A percentile compares a stretch with the other conserved stretches of the same genome.
These are phyloP conservation scores for Emydomyces testavorans DNA, from an alignment of 2,329 filamentous ascomycete species.

Conservation along the genomic window DNA sequence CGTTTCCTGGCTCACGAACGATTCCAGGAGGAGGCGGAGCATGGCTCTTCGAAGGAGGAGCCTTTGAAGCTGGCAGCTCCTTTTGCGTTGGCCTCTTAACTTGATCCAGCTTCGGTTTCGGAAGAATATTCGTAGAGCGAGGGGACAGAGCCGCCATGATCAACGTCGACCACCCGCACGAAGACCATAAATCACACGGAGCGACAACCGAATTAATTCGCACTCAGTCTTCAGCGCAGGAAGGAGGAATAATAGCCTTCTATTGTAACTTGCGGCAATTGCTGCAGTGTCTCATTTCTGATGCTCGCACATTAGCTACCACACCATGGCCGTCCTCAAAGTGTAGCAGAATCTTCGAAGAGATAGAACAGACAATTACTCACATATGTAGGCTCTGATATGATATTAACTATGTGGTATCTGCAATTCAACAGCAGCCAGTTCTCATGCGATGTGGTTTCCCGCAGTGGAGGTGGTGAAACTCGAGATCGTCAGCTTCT, in stretches of 20 bases:
- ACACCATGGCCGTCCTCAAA: too few relatives aligned
- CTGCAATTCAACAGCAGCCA: not conserved
- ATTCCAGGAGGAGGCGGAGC: constrained; percentile 36
- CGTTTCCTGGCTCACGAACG: constrained; percentile 36
- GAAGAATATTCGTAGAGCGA: constrained; percentile 38
- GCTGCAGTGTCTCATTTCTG: not conserved
- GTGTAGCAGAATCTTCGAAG: too few relatives aligned
- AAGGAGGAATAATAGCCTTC: not conserved
- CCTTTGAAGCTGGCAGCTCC: constrained; percentile 23
- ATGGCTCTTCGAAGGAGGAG: constrained; percentile 33
- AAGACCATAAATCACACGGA: constrained; percentile 3
- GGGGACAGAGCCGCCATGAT: constrained; percentile 36
- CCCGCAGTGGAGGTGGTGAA: not conserved
- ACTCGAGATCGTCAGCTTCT: constrained; percentile 10
- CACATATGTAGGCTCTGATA: not conserved
- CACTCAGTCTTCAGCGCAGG: too few relatives aligned
- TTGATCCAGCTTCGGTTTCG: constrained; percentile 31
- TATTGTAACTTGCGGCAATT: too few relatives aligned
- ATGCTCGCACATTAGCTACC: not conserved
- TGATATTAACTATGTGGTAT: too few relatives aligned
- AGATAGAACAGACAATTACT: too few relatives aligned
- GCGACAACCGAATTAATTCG: not conserved
- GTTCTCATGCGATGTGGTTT: not conserved
- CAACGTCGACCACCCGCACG: not conserved
- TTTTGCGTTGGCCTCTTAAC: constrained; percentile 26